phyloP scores from a whole-genome alignment of 75 land plant genomes.

The Selaginella tamariscina region DNA sequence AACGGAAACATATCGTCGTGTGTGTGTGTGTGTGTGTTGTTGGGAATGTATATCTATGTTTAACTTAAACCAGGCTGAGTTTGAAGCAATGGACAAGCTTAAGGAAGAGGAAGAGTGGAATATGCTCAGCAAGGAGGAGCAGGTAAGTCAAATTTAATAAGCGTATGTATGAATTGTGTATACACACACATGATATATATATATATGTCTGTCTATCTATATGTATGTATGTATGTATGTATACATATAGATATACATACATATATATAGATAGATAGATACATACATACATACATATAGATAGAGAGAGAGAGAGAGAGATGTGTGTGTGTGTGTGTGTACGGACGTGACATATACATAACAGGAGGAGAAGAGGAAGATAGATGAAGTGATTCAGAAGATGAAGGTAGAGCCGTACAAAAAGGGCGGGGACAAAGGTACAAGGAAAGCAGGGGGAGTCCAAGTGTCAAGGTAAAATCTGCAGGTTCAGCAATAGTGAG shows the following conservation, averaged over 20 bases:
- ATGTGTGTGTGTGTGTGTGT: too few relatives aligned
- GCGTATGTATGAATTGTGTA: not conserved
- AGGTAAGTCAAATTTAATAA: slow-evolving; percentile 15
- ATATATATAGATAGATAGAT: too few relatives aligned
- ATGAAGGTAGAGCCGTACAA: slow-evolving; percentile 15
- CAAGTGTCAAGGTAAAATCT: not conserved
- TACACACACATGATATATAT: not conserved
- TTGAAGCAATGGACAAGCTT: slow-evolving; percentile 27
- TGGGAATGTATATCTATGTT: too few relatives aligned
- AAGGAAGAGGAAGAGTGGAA: slow-evolving; percentile 39
- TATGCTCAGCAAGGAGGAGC: slow-evolving; percentile 38
- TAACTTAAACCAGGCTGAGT: slow-evolving; percentile 22
- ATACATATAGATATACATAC: not conserved
- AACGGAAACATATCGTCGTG: too few relatives aligned
- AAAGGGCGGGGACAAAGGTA: not conserved
- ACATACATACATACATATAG: too few relatives aligned
- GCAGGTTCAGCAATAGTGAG: not conserved
- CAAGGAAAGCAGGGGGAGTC: not conserved
- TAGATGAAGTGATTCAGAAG: slow-evolving; percentile 18
- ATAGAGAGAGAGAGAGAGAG: too few relatives aligned
- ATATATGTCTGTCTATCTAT: not conserved
- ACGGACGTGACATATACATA: not conserved
- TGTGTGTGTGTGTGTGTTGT: too few relatives aligned
- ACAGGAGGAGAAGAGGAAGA: slow-evolving; percentile 25
- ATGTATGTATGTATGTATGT: not conserved